Evolutionary conservation across 495 filamentous ascomycete species (phyloP).

Genomic region (Podospora fimiseda): DNA sequence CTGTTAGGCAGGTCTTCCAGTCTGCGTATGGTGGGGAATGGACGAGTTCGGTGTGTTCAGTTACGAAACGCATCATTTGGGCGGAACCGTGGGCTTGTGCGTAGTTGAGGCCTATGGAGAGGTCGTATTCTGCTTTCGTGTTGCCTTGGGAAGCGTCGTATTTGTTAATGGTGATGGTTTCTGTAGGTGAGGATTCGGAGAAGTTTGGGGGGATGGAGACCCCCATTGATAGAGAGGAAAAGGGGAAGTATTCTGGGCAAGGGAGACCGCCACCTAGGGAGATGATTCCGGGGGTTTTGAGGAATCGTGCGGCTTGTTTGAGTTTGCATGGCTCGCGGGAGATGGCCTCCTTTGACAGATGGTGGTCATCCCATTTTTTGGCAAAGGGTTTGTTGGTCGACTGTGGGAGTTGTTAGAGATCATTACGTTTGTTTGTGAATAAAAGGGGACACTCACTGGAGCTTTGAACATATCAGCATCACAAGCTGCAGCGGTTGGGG

Average conservation of each 20-base stretch:
- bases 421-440: conserved; percentile 1
- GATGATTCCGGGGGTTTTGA: conserved; percentile 70
- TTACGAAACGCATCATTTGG: conserved; percentile 80
- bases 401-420: neutral
- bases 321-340: conserved; percentile 56
- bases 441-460: conserved; percentile 38
- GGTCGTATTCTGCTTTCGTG: conserved; percentile 52
- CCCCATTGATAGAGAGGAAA: conserved; percentile 34
- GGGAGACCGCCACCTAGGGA: conserved; percentile 91
- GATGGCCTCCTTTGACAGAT: conserved; percentile 51
- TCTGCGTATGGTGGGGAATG: conserved; percentile 73
- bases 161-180: conserved; percentile 63
- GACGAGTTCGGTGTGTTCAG: conserved; percentile 85
- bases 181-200: conserved; percentile 54
- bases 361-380: conserved; percentile 19
- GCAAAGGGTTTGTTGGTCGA: neutral
- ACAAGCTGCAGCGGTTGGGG: conserved; percentile 68
- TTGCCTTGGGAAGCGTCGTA: conserved; percentile 61
- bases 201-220: conserved; percentile 50
- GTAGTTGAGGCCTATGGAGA: conserved; percentile 84
- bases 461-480: conserved; percentile 83
- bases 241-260: conserved; percentile 80
- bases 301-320: conserved; percentile 65
- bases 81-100: conserved; percentile 77
- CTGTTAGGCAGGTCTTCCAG: conserved; percentile 69